phyloP scores from a whole-genome alignment of 805 yeast genomes.

The Wickerhamia fluorescens region DNA sequence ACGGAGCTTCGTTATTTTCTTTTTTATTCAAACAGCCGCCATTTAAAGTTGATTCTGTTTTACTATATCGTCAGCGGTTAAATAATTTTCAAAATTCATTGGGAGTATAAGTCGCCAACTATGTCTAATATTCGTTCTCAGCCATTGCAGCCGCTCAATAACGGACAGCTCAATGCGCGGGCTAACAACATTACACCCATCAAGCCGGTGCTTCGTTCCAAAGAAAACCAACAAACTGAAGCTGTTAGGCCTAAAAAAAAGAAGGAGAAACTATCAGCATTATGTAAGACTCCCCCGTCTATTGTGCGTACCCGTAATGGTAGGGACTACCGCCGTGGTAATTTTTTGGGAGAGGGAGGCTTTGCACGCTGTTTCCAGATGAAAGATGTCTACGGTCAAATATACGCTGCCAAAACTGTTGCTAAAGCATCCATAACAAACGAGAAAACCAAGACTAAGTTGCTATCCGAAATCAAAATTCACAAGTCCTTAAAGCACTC shows the following conservation, averaged over 20 bases:
- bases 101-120: no score
- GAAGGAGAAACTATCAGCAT: constrained; percentile 81
- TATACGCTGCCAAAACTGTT: constrained; percentile 94
- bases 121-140: constrained; percentile 17
- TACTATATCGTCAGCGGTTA: no score
- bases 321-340: constrained; percentile 84
- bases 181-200: constrained; percentile 35
- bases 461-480: constrained; percentile 89
- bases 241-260: constrained; percentile 45
- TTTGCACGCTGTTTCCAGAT: constrained; percentile 98
- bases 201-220: constrained; percentile 23
- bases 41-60: no score
- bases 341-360: constrained; percentile 95
- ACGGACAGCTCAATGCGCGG: constrained; percentile 44
- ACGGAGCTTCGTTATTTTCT: no score
- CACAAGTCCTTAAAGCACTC: constrained; percentile 87
- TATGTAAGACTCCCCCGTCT: constrained; percentile 96
- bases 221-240: constrained; percentile 11
- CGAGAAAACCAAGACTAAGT: constrained; percentile 80
- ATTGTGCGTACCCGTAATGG: constrained; percentile 82
- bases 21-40: no score
- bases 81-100: no score
- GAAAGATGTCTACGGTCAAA: constrained; percentile 79
- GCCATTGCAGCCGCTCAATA: constrained; percentile 50
- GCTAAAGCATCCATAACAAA: constrained; percentile 91